phyloP scores from a whole-genome alignment of 2,329 filamentous ascomycete species.

The Phialophora tarda region DNA sequence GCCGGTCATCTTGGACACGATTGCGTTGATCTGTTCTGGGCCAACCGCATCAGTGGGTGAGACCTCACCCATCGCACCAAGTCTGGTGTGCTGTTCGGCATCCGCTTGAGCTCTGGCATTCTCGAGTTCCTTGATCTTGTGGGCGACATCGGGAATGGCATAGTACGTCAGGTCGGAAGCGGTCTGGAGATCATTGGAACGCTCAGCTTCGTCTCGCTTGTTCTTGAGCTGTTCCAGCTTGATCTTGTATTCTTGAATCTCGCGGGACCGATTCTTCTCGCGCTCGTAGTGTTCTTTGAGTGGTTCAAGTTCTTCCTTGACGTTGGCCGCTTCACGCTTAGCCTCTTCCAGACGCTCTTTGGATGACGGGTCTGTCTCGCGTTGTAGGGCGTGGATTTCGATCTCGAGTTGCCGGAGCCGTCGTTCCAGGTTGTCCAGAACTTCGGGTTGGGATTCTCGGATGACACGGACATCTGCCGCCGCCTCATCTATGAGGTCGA shows the following conservation, averaged over 20 bases:
- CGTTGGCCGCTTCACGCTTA: slow-evolving; percentile 88
- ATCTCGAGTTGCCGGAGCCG: slow-evolving; percentile 90
- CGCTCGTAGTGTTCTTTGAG: slow-evolving; percentile 94
- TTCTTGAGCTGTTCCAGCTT: slow-evolving; percentile 91
- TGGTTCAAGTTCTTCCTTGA: slow-evolving; percentile 88
- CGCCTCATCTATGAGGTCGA: slow-evolving; percentile 95
- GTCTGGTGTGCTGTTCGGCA: slow-evolving; percentile 62
- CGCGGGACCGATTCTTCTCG: slow-evolving; percentile 87
- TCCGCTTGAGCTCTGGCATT: slow-evolving; percentile 79
- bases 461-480: slow-evolving; percentile 95
- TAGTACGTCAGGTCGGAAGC: slow-evolving; percentile 97
- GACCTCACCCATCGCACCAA: slow-evolving; percentile 67
- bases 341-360: slow-evolving; percentile 80
- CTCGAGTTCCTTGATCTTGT: slow-evolving; percentile 80
- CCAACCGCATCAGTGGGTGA: slow-evolving; percentile 93
- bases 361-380: slow-evolving; percentile 93
- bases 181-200: slow-evolving; percentile 79
- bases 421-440: slow-evolving; percentile 91
- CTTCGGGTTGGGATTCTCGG: slow-evolving; percentile 93
- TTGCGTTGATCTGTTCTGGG: slow-evolving; percentile 98
- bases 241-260: slow-evolving; percentile 91
- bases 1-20: slow-evolving; percentile 96
- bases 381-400: slow-evolving; percentile 91
- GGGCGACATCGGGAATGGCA: slow-evolving; percentile 89
- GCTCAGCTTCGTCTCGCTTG: slow-evolving; percentile 91